Percentiles rank a stretch among this genome's conserved stretches.
Conservation (phyloP, 257 asterid species). For the Rubia yunnanensis region DNA sequence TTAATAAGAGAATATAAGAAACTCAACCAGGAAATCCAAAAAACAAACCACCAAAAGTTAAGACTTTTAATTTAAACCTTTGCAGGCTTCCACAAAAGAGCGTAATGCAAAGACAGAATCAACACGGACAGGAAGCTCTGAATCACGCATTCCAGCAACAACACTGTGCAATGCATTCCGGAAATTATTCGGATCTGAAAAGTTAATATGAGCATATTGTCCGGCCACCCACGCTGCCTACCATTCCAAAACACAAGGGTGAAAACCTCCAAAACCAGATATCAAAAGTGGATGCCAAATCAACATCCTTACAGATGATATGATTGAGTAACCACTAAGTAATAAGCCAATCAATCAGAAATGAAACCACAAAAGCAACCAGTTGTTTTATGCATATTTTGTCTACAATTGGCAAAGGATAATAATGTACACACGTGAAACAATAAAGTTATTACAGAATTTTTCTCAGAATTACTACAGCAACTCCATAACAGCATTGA, state of each 20-base stretch:
- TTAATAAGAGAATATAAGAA: not conserved
- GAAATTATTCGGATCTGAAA: conserved; percentile 78
- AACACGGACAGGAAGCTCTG: conserved; percentile 95
- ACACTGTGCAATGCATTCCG: conserved; percentile 78
- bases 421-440: too few relatives aligned
- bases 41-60: not conserved
- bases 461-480: not conserved
- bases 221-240: conserved; percentile 99
- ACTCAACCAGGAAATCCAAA: conserved; percentile 11
- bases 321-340: not conserved
- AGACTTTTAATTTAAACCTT: conserved; percentile 33
- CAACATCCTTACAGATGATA: not conserved
- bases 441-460: too few relatives aligned
- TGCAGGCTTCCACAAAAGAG: conserved; percentile 93
- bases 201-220: conserved; percentile 84
- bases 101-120: conserved; percentile 97
- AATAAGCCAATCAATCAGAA: not conserved
- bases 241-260: conserved; percentile 15
- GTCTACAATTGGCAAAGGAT: not conserved
- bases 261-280: not conserved
- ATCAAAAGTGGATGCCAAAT: not conserved
- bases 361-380: not conserved
- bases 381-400: not conserved
- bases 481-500: not conserved
- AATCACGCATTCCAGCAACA: conserved; percentile 98